These are phyloP conservation scores for Melaleuca alternifolia DNA, from an alignment of 345 rosid species.

Conservation along the genomic window DNA sequence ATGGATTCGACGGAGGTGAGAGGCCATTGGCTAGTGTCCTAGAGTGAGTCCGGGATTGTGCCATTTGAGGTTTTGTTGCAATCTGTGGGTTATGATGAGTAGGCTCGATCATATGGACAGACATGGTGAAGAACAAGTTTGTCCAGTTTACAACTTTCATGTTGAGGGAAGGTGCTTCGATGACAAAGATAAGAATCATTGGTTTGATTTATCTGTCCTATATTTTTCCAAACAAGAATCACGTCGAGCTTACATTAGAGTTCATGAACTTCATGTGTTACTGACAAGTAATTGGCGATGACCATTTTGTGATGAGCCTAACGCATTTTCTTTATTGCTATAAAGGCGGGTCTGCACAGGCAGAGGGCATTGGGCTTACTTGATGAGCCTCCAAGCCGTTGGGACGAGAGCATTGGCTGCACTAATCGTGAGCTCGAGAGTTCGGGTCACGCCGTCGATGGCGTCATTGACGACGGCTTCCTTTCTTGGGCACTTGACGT, in stretches of 20 bases:
- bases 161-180: neutral
- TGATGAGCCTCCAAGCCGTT: neutral
- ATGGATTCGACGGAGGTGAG: conserved; percentile 23
- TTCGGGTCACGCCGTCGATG: neutral
- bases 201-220: neutral
- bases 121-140: neutral
- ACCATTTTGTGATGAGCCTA: neutral
- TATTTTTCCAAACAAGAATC: neutral
- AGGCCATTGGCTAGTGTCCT: neutral
- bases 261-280: neutral
- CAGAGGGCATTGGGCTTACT: conserved; percentile 2
- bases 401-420: conserved; percentile 7
- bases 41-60: neutral
- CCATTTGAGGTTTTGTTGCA: neutral
- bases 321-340: neutral
- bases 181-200: neutral
- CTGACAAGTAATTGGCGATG: too few relatives aligned
- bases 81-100: neutral
- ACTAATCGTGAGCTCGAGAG: conserved; percentile 2
- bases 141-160: neutral
- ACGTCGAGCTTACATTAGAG: neutral
- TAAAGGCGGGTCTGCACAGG: neutral
- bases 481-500: conserved; percentile 26
- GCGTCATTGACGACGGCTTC: conserved; percentile 16
- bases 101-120: neutral